A percentile compares a stretch with the other conserved stretches of the same genome.
These are phyloP conservation scores for Lasiosphaeriaceae sp. DNA, from an alignment of 495 filamentous ascomycete species.

Conservation along the genomic window DNA sequence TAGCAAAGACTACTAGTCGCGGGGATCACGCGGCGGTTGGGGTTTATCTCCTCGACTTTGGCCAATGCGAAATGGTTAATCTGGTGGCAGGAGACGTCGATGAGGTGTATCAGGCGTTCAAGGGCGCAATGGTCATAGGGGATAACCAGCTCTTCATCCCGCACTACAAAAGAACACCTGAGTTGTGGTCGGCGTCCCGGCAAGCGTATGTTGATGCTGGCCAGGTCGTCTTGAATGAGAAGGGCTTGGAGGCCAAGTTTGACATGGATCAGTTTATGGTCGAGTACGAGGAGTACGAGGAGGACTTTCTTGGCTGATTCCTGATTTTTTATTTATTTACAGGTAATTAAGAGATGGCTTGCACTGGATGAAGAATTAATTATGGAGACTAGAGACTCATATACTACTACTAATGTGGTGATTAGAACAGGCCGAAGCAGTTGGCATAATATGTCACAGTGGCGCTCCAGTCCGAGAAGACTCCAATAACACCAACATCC, in stretches of 20 bases:
- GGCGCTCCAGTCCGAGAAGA: slow-evolving; percentile 61
- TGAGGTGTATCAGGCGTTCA: slow-evolving; percentile 19
- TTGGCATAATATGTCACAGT: slow-evolving; percentile 62
- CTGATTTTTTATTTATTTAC: neutral
- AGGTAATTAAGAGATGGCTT: no score
- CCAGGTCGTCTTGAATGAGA: slow-evolving; percentile 6
- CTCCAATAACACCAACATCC: slow-evolving; percentile 50
- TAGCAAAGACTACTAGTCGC: neutral
- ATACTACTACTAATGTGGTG: no score
- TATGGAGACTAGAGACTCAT: no score
- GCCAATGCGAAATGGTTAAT: slow-evolving; percentile 15
- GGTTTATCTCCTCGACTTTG: slow-evolving; percentile 21
- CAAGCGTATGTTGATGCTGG: slow-evolving; percentile 10
- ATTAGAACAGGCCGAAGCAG: slow-evolving; percentile 46
- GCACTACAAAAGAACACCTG: slow-evolving; percentile 7
- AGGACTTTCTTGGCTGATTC: slow-evolving; percentile 14
- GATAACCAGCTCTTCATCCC: slow-evolving; percentile 22
- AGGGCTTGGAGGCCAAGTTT: slow-evolving; percentile 12
- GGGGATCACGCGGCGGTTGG: slow-evolving; percentile 6
- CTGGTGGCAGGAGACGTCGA: slow-evolving; percentile 11
- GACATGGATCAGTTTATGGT: slow-evolving; percentile 12
- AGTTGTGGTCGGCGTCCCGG: slow-evolving; percentile 11
- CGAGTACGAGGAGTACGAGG: slow-evolving; percentile 21
- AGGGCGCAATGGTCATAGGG: slow-evolving; percentile 17
- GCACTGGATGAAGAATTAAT: no score